phyloP scores from a whole-genome alignment of 2,329 filamentous ascomycete genomes.

The Xylaria sp. region DNA sequence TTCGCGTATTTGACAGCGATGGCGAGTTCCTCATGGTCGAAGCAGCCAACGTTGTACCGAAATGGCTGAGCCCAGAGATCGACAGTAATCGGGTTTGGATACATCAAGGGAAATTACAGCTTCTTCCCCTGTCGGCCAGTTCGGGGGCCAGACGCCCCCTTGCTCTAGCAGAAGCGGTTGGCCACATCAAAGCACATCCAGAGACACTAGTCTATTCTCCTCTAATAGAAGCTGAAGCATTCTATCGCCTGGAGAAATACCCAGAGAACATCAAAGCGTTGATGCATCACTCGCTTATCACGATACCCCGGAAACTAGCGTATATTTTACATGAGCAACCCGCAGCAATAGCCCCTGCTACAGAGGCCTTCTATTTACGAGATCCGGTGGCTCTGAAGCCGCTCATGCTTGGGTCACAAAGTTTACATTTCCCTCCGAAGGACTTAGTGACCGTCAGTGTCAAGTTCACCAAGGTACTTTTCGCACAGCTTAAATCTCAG shows the following conservation, averaged over 20 bases:
- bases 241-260: constrained; percentile 87
- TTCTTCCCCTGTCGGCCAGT: constrained; percentile 70
- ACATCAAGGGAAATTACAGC: constrained; percentile 76
- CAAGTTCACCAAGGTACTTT: constrained; percentile 88
- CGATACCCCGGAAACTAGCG: constrained; percentile 83
- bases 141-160: constrained; percentile 58
- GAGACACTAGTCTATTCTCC: constrained; percentile 74
- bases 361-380: constrained; percentile 92
- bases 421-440: constrained; percentile 74
- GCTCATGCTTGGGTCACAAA: constrained; percentile 65
- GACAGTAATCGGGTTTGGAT: constrained; percentile 93
- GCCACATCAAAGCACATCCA: constrained; percentile 66
- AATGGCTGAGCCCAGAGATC: constrained; percentile 91
- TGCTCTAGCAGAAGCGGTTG: constrained; percentile 71
- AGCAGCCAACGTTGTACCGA: constrained; percentile 86
- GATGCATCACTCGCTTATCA: constrained; percentile 78
- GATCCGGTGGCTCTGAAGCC: constrained; percentile 81
- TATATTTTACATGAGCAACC: constrained; percentile 81
- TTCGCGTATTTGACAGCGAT: constrained; percentile 85
- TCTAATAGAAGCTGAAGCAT: constrained; percentile 86
- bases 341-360: constrained; percentile 80
- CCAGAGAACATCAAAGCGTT: constrained; percentile 78
- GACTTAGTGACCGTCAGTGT: constrained; percentile 85
- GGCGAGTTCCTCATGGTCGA: constrained; percentile 96
- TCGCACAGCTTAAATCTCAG: constrained; percentile 89